Percentiles rank a stretch among this genome's conserved stretches.
Evolutionary conservation across 352 stramenopile genomes (phyloP).

Genomic region (Phytophthora tentaculata): DNA sequence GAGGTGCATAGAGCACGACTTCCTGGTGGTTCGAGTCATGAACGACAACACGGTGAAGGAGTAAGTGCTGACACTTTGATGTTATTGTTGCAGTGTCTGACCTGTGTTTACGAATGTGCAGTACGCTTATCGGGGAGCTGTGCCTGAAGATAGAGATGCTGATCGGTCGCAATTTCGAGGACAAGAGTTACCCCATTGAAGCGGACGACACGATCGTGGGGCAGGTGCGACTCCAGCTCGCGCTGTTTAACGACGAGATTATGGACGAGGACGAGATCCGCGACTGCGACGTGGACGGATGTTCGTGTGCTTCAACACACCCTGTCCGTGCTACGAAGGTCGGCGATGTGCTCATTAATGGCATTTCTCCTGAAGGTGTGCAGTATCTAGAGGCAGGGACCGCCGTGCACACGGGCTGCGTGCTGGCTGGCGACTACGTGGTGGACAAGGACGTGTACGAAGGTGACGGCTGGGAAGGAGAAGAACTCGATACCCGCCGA

Average conservation of each 20-base stretch:
- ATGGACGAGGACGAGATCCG: constrained; percentile 64
- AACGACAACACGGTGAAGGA: constrained; percentile 83
- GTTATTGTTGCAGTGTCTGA: not conserved
- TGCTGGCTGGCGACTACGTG: constrained; percentile 76
- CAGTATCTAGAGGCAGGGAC: constrained; percentile 77
- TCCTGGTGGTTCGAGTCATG: constrained; percentile 80
- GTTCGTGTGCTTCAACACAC: constrained; percentile 63
- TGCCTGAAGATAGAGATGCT: constrained; percentile 72
- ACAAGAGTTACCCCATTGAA: constrained; percentile 78
- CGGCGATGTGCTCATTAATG: constrained; percentile 75
- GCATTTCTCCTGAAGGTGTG: constrained; percentile 71
- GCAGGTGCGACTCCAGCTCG: constrained; percentile 72
- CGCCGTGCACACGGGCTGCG: constrained; percentile 64
- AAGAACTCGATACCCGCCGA: constrained; percentile 28
- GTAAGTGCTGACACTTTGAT: constrained; percentile 36
- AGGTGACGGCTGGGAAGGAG: constrained; percentile 33
- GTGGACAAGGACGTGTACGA: constrained; percentile 74
- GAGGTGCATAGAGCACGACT: constrained; percentile 85
- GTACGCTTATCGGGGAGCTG: constrained; percentile 74
- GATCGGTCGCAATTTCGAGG: constrained; percentile 69
- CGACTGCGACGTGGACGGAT: constrained; percentile 69
- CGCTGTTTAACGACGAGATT: constrained; percentile 84
- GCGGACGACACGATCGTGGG: constrained; percentile 80
- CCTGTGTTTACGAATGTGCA: constrained; percentile 29
- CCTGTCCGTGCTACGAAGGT: constrained; percentile 73